phyloP scores from a whole-genome alignment of 2,329 filamentous ascomycete species.

The Neonectria hederae region DNA sequence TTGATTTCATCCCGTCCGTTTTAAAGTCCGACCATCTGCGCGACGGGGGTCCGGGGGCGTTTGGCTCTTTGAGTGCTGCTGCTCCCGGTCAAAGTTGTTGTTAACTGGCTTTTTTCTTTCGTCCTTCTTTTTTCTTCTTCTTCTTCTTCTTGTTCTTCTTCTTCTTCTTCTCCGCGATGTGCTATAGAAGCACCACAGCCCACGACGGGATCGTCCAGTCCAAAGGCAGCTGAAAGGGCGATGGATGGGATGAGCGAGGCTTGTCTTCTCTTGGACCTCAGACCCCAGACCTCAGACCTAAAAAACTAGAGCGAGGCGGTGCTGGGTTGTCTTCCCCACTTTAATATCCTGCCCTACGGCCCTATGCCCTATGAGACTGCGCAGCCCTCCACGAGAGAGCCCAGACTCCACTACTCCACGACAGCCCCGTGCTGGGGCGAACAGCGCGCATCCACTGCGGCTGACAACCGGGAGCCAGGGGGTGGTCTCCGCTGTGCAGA shows the following conservation, averaged over 20 bases:
- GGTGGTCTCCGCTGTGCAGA: background rate
- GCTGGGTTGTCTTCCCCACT: conserved; percentile 4
- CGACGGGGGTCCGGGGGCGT: background rate
- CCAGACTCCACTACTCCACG: background rate
- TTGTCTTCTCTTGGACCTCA: background rate
- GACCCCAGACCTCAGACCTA: background rate
- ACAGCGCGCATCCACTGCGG: conserved; percentile 18
- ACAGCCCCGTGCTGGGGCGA: background rate
- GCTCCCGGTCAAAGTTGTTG: too few relatives aligned
- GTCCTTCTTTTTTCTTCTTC: too few relatives aligned
- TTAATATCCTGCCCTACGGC: conserved; percentile 27
- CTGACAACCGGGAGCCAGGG: conserved; percentile 15
- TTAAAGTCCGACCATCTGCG: background rate
- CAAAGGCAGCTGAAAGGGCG: too few relatives aligned
- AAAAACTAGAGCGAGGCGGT: conserved; percentile 9
- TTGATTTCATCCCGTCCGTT: background rate
- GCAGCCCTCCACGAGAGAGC: background rate
- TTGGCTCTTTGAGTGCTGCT: background rate
- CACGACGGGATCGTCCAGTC: background rate
- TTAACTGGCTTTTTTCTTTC: too few relatives aligned
- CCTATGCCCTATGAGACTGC: conserved; percentile 23
- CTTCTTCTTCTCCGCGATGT: background rate
- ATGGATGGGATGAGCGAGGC: too few relatives aligned
- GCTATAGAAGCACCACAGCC: background rate
- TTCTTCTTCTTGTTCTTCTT: too few relatives aligned